Conservation (phyloP, 108 stramenopile species). For the Pseudonitzschia multistriata region DNA sequence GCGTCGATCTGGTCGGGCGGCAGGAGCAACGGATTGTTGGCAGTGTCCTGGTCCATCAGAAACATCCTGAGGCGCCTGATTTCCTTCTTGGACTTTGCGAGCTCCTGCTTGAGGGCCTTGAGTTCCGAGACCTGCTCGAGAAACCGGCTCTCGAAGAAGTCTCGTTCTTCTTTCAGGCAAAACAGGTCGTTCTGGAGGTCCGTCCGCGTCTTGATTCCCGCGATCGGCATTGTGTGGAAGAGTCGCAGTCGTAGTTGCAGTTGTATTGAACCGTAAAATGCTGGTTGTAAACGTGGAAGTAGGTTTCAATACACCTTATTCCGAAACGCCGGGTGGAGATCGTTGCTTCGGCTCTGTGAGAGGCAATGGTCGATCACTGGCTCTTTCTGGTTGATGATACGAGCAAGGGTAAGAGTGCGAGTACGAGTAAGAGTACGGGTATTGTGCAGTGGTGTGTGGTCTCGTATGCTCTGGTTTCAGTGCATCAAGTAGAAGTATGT, state of each 20-base stretch:
- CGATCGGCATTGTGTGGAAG: background rate
- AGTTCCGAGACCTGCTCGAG: conserved; percentile 48
- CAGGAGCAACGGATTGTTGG: background rate
- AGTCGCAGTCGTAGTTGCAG: background rate
- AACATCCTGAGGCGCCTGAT: conserved; percentile 22
- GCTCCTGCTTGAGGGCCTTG: conserved; percentile 26
- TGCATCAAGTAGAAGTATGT: no score
- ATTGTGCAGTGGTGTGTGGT: no score
- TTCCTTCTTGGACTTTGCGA: conserved; percentile 36
- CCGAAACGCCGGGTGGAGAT: no score
- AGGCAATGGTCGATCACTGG: no score
- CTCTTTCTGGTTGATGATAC: no score
- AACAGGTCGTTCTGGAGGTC: conserved; percentile 45
- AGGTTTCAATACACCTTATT: no score
- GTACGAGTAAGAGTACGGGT: no score
- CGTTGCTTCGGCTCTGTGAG: no score
- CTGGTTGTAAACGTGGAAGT: no score
- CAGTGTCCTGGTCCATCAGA: background rate
- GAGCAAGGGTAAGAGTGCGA: no score
- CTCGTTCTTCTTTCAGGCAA: conserved; percentile 46
- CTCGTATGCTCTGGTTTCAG: no score
- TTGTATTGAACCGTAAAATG: no score
- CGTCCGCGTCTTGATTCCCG: background rate
- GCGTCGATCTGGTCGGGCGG: background rate
- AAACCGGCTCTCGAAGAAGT: conserved; percentile 44